These are phyloP conservation scores for Pleurostoma richardsiae DNA, from an alignment of 2,329 filamentous ascomycete genomes.

Conservation along the genomic window DNA sequence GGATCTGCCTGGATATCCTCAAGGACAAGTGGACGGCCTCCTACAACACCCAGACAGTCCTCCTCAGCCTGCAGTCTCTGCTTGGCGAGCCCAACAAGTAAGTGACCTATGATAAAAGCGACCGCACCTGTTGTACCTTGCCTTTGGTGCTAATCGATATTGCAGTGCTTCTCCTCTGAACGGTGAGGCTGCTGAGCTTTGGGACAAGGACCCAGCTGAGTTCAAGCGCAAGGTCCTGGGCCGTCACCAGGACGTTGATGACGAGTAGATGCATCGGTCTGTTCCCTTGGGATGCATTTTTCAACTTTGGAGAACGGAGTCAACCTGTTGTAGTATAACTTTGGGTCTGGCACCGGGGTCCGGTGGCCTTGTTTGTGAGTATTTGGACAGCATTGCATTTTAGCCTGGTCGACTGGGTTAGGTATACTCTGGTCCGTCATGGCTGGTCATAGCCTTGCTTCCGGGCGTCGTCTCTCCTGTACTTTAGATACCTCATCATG, in stretches of 20 bases:
- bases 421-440: neutral
- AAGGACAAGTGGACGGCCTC: constrained; percentile 99
- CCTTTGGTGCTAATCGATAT: neutral
- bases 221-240: constrained; percentile 74
- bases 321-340: constrained; percentile 2
- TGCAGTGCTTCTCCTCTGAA: constrained; percentile 85
- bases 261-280: constrained; percentile 39
- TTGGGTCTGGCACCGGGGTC: neutral
- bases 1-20: constrained; percentile 95
- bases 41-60: constrained; percentile 91
- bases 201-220: constrained; percentile 82
- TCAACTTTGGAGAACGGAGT: constrained; percentile 8
- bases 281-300: constrained; percentile 9
- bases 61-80: constrained; percentile 90
- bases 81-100: constrained; percentile 98
- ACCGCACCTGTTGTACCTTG: too few species aligned
- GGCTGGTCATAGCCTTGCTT: neutral
- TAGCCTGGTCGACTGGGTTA: neutral
- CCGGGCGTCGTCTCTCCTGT: neutral
- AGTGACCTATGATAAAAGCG: constrained; percentile 25
- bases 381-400: neutral
- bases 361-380: neutral
- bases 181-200: constrained; percentile 91
- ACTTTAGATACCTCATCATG: neutral
- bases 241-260: constrained; percentile 60